Conservation (phyloP, 176 grass and related monocot genomes). For the Bromus sterilis region DNA sequence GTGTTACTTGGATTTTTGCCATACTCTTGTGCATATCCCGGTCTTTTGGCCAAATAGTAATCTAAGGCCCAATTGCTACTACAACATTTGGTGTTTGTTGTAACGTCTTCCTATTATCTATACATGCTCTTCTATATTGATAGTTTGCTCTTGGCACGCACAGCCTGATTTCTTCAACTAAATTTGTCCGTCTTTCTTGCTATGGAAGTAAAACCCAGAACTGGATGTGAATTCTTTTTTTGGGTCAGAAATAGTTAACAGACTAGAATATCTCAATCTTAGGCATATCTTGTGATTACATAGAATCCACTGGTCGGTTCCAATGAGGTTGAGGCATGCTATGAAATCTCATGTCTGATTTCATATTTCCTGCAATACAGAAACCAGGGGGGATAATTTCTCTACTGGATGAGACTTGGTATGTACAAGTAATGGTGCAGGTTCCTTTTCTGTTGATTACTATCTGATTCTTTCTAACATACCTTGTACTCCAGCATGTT, state of each 20-base stretch:
- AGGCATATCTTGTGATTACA: constrained; percentile 4
- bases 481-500: constrained; percentile 72
- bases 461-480: constrained; percentile 22
- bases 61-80: neutral
- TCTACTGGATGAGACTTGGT: constrained; percentile 98
- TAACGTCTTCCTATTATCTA: neutral
- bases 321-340: constrained; percentile 8
- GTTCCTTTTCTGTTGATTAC: constrained; percentile 6
- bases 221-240: neutral
- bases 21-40: neutral
- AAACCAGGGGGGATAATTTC: constrained; percentile 97
- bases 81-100: neutral
- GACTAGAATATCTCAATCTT: neutral
- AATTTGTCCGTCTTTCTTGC: neutral
- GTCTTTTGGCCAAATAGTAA: neutral
- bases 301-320: neutral
- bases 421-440: constrained; percentile 15
- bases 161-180: neutral
- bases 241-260: neutral
- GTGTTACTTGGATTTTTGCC: neutral
- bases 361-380: constrained; percentile 45
- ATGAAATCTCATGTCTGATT: constrained; percentile 12
- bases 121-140: constrained; percentile 1
- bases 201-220: constrained; percentile 11
- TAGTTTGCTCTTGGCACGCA: neutral